Evolutionary conservation across 2,329 filamentous ascomycete species (phyloP).

Genomic region (Alternaria brassicicola): DNA sequence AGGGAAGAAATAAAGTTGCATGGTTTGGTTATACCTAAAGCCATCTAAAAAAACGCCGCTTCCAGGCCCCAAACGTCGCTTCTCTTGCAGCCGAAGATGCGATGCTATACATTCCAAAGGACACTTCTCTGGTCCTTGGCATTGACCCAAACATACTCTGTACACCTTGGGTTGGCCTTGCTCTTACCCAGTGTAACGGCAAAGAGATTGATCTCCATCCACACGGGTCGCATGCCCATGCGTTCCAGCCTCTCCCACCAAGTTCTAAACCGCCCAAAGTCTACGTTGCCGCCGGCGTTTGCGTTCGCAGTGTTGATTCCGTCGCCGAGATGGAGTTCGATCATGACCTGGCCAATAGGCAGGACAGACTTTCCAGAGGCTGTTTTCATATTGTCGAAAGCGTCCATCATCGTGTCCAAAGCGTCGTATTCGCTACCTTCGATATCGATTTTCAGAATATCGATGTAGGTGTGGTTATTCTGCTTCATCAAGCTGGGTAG

Average conservation of each 20-base stretch:
- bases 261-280: slow-evolving; percentile 35
- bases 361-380: slow-evolving; percentile 29
- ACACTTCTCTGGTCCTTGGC: slow-evolving; percentile 36
- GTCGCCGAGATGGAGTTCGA: slow-evolving; percentile 40
- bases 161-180: slow-evolving; percentile 40
- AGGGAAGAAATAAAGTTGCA: neutral
- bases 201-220: slow-evolving; percentile 45
- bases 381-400: slow-evolving; percentile 27
- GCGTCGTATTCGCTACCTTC: slow-evolving; percentile 42
- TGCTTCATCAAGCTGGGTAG: slow-evolving; percentile 37
- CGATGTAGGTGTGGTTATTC: slow-evolving; percentile 45
- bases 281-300: slow-evolving; percentile 22
- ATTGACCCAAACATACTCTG: slow-evolving; percentile 46
- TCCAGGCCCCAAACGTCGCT: neutral
- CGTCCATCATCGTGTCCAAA: slow-evolving; percentile 41
- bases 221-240: slow-evolving; percentile 44
- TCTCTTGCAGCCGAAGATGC: neutral
- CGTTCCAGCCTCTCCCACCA: slow-evolving; percentile 45
- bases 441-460: slow-evolving; percentile 45
- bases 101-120: slow-evolving; percentile 31
- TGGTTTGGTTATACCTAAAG: neutral
- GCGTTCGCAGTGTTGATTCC: slow-evolving; percentile 14
- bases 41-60: neutral
- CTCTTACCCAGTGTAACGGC: slow-evolving; percentile 34
- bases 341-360: slow-evolving; percentile 45